phyloP scores from a whole-genome alignment of 176 grass and related monocot species.

The Carex parvula region DNA sequence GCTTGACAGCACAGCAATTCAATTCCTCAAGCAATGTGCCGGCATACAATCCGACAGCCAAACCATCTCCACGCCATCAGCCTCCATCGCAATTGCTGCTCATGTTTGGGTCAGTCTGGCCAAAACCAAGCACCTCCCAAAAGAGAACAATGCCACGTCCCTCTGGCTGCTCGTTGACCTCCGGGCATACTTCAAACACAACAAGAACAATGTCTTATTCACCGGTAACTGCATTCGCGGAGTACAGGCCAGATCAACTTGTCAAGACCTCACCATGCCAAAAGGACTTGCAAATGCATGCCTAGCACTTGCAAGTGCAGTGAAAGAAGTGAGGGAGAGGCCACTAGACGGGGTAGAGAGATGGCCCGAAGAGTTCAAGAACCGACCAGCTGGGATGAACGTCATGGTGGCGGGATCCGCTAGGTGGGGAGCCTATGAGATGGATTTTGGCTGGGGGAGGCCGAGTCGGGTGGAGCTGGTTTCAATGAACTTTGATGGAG shows the following conservation, averaged over 20 bases:
- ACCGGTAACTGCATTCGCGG: constrained; percentile 24
- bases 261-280: constrained; percentile 3
- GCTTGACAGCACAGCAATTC: not conserved
- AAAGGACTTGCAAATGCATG: constrained; percentile 22
- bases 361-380: constrained; percentile 27
- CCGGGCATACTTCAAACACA: not conserved
- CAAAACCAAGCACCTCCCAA: not conserved
- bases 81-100: not conserved
- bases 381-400: constrained; percentile 17
- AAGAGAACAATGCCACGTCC: constrained; percentile 13
- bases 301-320: not conserved
- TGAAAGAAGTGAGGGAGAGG: constrained; percentile 11
- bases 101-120: constrained; percentile 24
- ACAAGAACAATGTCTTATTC: constrained; percentile 4
- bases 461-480: constrained; percentile 22
- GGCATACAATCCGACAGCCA: not conserved
- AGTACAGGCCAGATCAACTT: constrained; percentile 15
- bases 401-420: constrained; percentile 17
- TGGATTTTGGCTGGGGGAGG: constrained; percentile 24
- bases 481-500: constrained; percentile 27
- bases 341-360: constrained; percentile 12
- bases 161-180: constrained; percentile 25
- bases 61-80: not conserved
- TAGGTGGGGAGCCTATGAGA: constrained; percentile 15
- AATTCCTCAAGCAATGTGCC: constrained; percentile 1